Evolutionary conservation across 208 protist genomes (phyloP).

Genomic region (Kentomonas sorsogonicus): DNA sequence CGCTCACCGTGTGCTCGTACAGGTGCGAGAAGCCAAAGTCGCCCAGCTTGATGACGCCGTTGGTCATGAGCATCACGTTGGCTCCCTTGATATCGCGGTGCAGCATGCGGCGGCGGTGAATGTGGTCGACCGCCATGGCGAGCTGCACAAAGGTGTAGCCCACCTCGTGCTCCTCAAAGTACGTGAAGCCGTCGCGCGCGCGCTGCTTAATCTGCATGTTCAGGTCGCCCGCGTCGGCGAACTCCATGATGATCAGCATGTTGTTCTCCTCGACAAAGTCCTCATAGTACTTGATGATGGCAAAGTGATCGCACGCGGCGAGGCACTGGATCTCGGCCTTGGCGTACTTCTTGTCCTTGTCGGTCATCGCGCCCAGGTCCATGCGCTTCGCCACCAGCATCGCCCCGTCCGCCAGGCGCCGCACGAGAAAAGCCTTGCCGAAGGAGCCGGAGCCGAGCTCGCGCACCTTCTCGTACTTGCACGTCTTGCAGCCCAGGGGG

Average conservation of each 20-base stretch:
- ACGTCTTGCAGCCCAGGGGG: conserved; percentile 23
- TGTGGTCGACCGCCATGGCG: conserved; percentile 57
- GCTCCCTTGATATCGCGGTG: conserved; percentile 67
- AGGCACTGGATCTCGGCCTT: no score
- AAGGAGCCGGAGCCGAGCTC: no score
- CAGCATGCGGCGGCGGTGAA: conserved; percentile 67
- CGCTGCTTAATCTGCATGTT: conserved; percentile 46
- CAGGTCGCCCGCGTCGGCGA: conserved; percentile 65
- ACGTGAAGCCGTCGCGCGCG: conserved; percentile 8
- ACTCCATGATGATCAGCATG: conserved; percentile 66
- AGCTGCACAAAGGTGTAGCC: conserved; percentile 62
- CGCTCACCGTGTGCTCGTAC: conserved; percentile 28
- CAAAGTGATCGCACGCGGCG: conserved; percentile 25
- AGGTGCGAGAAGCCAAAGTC: conserved; percentile 73
- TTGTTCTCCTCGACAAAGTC: conserved; percentile 27
- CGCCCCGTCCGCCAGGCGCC: no score
- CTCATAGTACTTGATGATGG: conserved; percentile 36
- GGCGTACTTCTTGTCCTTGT: no score
- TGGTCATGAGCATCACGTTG: conserved; percentile 59
- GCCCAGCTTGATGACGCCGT: conserved; percentile 65
- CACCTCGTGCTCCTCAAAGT: conserved; percentile 49
- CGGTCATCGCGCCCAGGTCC: no score
- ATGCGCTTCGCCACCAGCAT: no score
- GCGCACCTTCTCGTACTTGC: no score
- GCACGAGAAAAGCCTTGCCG: no score